Base-by-base conservation (phyloP, 306 rosid genomes). In the Luffa acutangula region DNA sequence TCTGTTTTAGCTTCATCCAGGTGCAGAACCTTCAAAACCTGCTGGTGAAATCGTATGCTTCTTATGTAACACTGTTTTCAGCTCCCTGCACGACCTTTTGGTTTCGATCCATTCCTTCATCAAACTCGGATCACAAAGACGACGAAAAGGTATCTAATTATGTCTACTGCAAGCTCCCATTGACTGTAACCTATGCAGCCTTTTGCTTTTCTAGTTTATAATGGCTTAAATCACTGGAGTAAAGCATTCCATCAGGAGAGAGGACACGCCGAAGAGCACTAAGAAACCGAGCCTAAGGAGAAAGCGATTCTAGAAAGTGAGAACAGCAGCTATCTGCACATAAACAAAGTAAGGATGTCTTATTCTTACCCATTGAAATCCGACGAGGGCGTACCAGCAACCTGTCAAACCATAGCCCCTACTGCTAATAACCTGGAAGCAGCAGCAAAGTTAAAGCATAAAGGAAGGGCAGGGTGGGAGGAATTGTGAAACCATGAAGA, bases 331-430 rank as follows among this genome's bases (percentile, higher is more conserved):
- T 12, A 63, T 33, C 53, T 31, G 18, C 7, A 65, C 63, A 37
- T 15, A 63, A 33, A 0, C 1, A n/a, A n/a, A 51, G 52, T 11
- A 46, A 46, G 39, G 81, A 87, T 59, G 75, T 9, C 39, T 14
- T 71, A 46, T 41, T 48, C 92, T 89, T 82, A 94, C 98, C 98
- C 98, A 91, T 77, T 94, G 97, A 82, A 92, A 92, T 86, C 86
- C 83, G 14, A 86, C 92, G 9, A 92, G 88, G 46, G 89, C 90
- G 54, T 81, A 80, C 98, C 98, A 92, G 84, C 91, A 85, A 54
- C 96, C 97, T 77, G 79, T 84, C 79, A 94, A 85, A 72, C 97
- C 98, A 82, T 52, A 89, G 78, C 91, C 91, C 15, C 82, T 91
- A 80, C 87, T 80, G 86, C 88, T 88, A 76, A 86, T 78, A 78